Percentiles rank a stretch among this genome's conserved stretches.
Conservation (phyloP, 371 early-diverging fungal genomes). For the Mortierella sp. region DNA sequence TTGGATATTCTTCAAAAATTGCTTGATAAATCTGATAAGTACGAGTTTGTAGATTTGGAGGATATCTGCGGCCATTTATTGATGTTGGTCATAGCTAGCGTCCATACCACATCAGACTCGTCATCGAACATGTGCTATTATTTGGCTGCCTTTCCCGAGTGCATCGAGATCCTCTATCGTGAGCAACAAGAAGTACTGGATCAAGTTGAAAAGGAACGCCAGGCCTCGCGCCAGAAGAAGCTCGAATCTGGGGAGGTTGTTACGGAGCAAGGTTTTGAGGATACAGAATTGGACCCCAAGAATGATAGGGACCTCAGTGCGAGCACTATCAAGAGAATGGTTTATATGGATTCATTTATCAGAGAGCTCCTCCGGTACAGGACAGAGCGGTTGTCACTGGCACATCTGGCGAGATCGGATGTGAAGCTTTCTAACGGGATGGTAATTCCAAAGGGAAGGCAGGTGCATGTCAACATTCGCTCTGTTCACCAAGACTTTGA, state of each 20-base stretch:
- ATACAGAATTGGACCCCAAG: constrained; percentile 34
- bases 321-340: constrained; percentile 53
- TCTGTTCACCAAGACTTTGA: constrained; percentile 24
- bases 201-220: constrained; percentile 24
- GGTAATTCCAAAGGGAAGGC: constrained; percentile 57
- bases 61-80: constrained; percentile 55
- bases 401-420: constrained; percentile 52
- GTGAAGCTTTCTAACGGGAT: constrained; percentile 59
- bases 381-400: constrained; percentile 23
- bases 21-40: constrained; percentile 48
- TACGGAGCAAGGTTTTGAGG: constrained; percentile 12
- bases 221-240: constrained; percentile 13
- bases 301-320: constrained; percentile 45
- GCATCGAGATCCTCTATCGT: constrained; percentile 50
- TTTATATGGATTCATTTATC: constrained; percentile 64
- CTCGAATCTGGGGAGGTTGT: constrained; percentile 13
- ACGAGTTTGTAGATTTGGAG: constrained; percentile 42
- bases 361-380: constrained; percentile 60
- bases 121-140: constrained; percentile 56
- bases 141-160: constrained; percentile 59
- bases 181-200: constrained; percentile 58
- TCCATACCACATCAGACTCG: constrained; percentile 59
- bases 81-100: constrained; percentile 57
- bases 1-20: constrained; percentile 38
- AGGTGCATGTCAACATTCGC: constrained; percentile 31